A percentile compares a stretch with the other conserved stretches of the same genome.
Evolutionary conservation across 169 alveolate species (phyloP).

Genomic region (Plasmodium ovale): DNA sequence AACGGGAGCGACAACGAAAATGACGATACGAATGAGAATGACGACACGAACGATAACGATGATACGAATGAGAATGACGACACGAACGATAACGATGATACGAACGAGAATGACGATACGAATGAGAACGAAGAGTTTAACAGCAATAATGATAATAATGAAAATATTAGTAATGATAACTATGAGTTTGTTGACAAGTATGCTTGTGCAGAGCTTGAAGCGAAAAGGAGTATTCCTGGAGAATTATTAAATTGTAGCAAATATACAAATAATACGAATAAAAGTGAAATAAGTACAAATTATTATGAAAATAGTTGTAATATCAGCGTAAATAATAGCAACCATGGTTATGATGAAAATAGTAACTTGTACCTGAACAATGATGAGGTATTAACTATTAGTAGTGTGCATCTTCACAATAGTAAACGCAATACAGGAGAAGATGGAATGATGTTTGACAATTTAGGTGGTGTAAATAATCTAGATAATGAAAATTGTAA

Average conservation of each 20-base stretch:
- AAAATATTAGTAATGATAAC: conserved; percentile 30
- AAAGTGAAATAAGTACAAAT: conserved; percentile 63
- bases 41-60: background rate
- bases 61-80: conserved; percentile 17
- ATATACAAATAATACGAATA: conserved; percentile 22
- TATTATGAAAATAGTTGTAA: conserved; percentile 67
- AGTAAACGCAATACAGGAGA: conserved; percentile 10
- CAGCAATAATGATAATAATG: conserved; percentile 43
- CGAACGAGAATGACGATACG: conserved; percentile 30
- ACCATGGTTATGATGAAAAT: conserved; percentile 46
- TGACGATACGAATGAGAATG: background rate
- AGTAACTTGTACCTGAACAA: conserved; percentile 11
- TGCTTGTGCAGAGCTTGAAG: conserved; percentile 8
- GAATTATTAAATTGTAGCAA: conserved; percentile 14
- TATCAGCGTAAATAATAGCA: conserved; percentile 42
- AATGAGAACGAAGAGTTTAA: conserved; percentile 42
- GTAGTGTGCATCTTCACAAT: conserved; percentile 29
- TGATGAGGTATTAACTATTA: conserved; percentile 47
- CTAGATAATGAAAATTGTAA: conserved; percentile 10
- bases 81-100: conserved; percentile 39
- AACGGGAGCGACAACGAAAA: background rate
- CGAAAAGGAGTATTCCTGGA: conserved; percentile 20
- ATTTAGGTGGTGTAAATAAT: conserved; percentile 20
- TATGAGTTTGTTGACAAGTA: conserved; percentile 41
- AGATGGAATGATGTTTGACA: conserved; percentile 15